phyloP scores from a whole-genome alignment of 202 grass and related monocot genomes.

The Tripidium arundinaceum region DNA sequence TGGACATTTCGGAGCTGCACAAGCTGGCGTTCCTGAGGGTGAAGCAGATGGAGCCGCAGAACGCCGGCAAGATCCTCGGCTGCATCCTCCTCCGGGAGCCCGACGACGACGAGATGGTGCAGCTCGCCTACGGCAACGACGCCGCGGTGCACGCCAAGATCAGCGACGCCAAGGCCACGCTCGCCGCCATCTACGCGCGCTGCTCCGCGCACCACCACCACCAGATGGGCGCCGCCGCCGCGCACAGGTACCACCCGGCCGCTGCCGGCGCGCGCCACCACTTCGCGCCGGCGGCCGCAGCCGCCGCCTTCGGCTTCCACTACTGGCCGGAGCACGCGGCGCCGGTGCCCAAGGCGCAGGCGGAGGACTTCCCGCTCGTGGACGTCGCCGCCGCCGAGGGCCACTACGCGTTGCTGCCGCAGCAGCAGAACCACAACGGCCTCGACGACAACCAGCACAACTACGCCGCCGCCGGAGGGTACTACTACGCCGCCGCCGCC shows the following conservation, averaged over 20 bases:
- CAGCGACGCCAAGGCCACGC: conserved; percentile 48
- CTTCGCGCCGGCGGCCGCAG: conserved; percentile 16
- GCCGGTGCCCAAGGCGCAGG: background rate
- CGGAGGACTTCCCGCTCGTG: conserved; percentile 1
- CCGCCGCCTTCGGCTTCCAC: conserved; percentile 19
- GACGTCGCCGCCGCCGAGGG: background rate
- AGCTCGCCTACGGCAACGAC: conserved; percentile 68
- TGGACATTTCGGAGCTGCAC: conserved; percentile 67
- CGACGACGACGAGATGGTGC: conserved; percentile 54
- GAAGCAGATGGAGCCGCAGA: conserved; percentile 59
- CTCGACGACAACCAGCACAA: conserved; percentile 23
- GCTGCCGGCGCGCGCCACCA: background rate
- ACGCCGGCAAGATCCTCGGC: conserved; percentile 71
- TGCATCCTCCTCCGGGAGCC: conserved; percentile 65
- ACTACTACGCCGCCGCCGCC: conserved; percentile 9
- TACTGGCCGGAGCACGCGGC: conserved; percentile 41
- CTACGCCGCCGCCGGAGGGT: conserved; percentile 10
- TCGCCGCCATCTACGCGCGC: conserved; percentile 38
- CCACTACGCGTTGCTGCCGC: conserved; percentile 22
- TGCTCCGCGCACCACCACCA: conserved; percentile 31
- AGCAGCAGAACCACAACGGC: conserved; percentile 5
- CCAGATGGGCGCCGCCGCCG: conserved; percentile 3
- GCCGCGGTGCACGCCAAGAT: conserved; percentile 41
- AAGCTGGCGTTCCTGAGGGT: conserved; percentile 58
- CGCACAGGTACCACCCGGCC: background rate